phyloP scores from a whole-genome alignment of 768 basidiomycete species.

The Hortiboletus flavorubellus region DNA sequence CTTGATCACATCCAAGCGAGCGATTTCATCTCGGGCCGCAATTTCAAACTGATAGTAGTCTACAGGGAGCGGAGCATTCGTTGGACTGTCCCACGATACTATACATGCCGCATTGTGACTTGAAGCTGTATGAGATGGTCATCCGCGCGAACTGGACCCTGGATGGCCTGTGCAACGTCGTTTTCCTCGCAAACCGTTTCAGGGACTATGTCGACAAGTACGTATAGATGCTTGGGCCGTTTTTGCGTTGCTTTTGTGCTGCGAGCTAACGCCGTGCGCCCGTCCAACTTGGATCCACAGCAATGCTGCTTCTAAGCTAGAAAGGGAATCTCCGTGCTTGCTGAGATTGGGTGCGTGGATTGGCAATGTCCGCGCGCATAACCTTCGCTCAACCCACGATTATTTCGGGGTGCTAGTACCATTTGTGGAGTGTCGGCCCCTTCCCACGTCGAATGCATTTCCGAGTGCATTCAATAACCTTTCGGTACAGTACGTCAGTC shows the following conservation, averaged over 20 bases:
- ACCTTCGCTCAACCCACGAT: slow-evolving; percentile 7
- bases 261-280: neutral
- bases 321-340: slow-evolving; percentile 50
- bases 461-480: slow-evolving; percentile 69
- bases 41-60: slow-evolving; percentile 10
- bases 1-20: slow-evolving; percentile 50
- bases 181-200: slow-evolving; percentile 66
- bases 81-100: slow-evolving; percentile 51
- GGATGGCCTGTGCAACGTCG: slow-evolving; percentile 41
- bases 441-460: slow-evolving; percentile 49
- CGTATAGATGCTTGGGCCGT: slow-evolving; percentile 12
- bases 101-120: slow-evolving; percentile 80
- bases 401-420: slow-evolving; percentile 40
- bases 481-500: slow-evolving; percentile 49
- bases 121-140: slow-evolving; percentile 65
- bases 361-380: neutral
- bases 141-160: slow-evolving; percentile 59
- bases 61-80: slow-evolving; percentile 34
- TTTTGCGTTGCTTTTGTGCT: neutral
- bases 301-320: slow-evolving; percentile 49
- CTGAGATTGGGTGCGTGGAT: slow-evolving; percentile 48
- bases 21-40: slow-evolving; percentile 20
- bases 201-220: slow-evolving; percentile 68
- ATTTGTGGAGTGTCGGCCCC: slow-evolving; percentile 41
- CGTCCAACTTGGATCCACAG: slow-evolving; percentile 35